Evolutionary conservation across 202 grass and related monocot species (phyloP), one percentile per base, ranked within the genome.

Genomic region (Dendrocalamus latiflorus): DNA sequence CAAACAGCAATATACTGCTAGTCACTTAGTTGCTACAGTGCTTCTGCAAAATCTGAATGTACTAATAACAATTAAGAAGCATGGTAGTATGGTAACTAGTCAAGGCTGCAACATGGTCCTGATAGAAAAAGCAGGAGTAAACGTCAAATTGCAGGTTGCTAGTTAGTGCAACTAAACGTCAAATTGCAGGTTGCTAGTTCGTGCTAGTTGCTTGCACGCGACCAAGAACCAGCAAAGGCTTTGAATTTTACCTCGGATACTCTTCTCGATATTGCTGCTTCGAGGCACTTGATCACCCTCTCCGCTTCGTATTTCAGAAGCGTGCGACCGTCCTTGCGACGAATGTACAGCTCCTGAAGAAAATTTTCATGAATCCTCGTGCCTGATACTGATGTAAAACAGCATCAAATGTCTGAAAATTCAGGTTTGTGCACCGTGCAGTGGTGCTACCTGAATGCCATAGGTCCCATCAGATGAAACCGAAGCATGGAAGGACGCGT

Each of bases 231-330:
- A 43, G 5, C 56, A 36, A 62, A 37, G 14, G 25, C 13, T 41
- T 68, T 20, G 17, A 30, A 10, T 79, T 39, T 70, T 74, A 94
- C 94, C 93, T 98, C 95, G 62, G 89, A 95, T 65, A 98, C 93
- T 84, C 95, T 86, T 90, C 95, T 95, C 24, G 89, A 81, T 38
- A 98, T 92, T 14, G 95, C 95, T 1, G 95, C 95, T 82, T 98
- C 91, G 22, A 98, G 89, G 73, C 93, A 95, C 77, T 90, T 98
- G 85, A 89, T 87, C 75, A 93, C 93, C 65, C 78, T 91, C 82
- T 90, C 91, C 2, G 84, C 89, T 72, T 98, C 95, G 43, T 97
- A 81, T 33, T 84, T 82, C 3, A 85, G 72, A 24, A 98, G 89
- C 24, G 89, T 93, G n/a, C 84, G 56, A 1, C 89, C 95, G 81